Conservation (phyloP, 2,329 filamentous ascomycete genomes). For the Emericellopsis atlantica region DNA sequence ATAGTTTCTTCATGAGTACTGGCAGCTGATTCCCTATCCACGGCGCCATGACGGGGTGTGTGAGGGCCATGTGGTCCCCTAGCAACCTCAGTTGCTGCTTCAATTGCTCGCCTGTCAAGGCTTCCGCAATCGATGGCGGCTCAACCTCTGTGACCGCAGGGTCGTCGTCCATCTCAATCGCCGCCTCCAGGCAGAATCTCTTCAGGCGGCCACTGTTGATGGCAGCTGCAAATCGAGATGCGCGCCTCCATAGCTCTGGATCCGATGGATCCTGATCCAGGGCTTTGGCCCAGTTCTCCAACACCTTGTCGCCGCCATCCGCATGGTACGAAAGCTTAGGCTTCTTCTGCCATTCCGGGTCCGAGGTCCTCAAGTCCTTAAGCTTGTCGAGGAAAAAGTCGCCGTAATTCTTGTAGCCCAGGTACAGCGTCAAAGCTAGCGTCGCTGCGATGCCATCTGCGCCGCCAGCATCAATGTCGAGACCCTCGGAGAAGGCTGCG, state of each 20-base stretch:
- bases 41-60: constrained; percentile 47
- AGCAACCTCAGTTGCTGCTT: constrained; percentile 41
- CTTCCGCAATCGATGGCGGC: constrained; percentile 50
- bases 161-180: constrained; percentile 55
- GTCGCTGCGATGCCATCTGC: constrained; percentile 68
- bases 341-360: constrained; percentile 36
- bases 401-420: constrained; percentile 91
- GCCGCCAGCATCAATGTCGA: constrained; percentile 46
- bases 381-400: constrained; percentile 71
- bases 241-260: constrained; percentile 51
- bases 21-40: constrained; percentile 41
- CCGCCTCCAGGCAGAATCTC: constrained; percentile 52
- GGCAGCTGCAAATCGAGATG: constrained; percentile 44
- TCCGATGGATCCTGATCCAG: constrained; percentile 55
- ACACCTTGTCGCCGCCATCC: constrained; percentile 27
- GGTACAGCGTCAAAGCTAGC: constrained; percentile 77
- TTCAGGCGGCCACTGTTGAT: constrained; percentile 43
- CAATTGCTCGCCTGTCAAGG: constrained; percentile 48
- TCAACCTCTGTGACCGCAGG: constrained; percentile 49
- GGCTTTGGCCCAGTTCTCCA: constrained; percentile 45
- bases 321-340: constrained; percentile 13
- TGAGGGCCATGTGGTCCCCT: constrained; percentile 40
- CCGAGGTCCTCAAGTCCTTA: constrained; percentile 20
- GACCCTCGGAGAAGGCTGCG: constrained; percentile 34
- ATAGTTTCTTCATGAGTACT: constrained; percentile 33